Evolutionary conservation across 139 green algal species (phyloP).

Genomic region (Eudorina sp.): DNA sequence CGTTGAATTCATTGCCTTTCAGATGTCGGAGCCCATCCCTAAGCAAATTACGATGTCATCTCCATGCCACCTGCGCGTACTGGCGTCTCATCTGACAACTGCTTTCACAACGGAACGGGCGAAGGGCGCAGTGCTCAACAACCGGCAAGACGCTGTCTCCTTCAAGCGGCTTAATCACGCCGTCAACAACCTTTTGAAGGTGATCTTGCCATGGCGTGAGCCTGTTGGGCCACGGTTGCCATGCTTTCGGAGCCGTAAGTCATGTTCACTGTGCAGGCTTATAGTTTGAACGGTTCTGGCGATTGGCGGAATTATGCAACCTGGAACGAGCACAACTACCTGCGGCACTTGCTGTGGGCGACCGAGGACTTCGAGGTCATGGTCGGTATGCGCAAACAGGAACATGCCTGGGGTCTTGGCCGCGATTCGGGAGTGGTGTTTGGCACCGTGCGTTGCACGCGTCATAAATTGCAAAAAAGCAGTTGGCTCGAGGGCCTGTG

Average conservation of each 20-base stretch:
- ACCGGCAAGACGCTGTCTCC: slow-evolving; percentile 12
- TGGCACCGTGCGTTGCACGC: too few species aligned
- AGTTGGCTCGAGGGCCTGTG: too few species aligned
- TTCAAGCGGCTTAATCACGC: background rate
- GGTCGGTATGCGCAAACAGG: too few species aligned
- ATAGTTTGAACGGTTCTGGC: background rate
- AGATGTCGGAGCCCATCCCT: background rate
- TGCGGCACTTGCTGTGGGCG: slow-evolving; percentile 41
- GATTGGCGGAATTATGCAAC: slow-evolving; percentile 53
- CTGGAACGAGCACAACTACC: slow-evolving; percentile 49
- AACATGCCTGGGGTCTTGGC: too few species aligned
- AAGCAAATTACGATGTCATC: background rate
- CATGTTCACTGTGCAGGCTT: too few species aligned
- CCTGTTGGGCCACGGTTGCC: too few species aligned
- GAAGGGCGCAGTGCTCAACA: background rate
- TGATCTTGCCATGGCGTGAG: too few species aligned
- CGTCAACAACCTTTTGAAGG: background rate
- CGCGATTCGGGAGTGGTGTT: too few species aligned
- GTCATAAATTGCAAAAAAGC: too few species aligned
- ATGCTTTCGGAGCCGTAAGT: too few species aligned
- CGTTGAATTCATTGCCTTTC: background rate
- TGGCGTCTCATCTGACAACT: background rate
- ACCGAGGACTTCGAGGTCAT: slow-evolving; percentile 45
- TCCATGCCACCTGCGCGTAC: background rate
- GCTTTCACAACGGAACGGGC: background rate